Conservation (phyloP, 176 grass and related monocot genomes). For the Miscanthus lutarioriparius region DNA sequence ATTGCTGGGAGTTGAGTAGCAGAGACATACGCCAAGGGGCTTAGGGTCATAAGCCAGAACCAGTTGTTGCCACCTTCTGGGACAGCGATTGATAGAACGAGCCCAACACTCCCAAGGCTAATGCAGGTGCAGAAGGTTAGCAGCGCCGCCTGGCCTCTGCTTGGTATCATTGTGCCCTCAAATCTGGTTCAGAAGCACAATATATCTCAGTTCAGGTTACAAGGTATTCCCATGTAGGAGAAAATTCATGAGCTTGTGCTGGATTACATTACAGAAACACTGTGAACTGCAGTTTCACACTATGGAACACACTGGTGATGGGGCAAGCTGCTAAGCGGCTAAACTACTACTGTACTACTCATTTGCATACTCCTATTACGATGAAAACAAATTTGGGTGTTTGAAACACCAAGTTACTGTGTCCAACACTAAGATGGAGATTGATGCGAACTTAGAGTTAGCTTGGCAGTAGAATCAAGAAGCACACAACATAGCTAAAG, state of each 20-base stretch:
- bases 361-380: background rate
- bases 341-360: background rate
- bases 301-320: background rate
- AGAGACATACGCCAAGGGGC: slow-evolving; percentile 80
- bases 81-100: slow-evolving; percentile 88
- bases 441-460: background rate
- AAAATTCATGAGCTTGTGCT: background rate
- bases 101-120: slow-evolving; percentile 85
- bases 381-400: background rate
- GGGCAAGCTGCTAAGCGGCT: background rate
- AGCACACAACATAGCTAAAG: background rate
- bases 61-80: slow-evolving; percentile 94
- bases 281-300: background rate
- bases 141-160: slow-evolving; percentile 86
- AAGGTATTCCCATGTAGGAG: background rate
- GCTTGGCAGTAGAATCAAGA: background rate
- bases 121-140: slow-evolving; percentile 94
- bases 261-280: background rate
- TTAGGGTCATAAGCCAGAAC: slow-evolving; percentile 93
- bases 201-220: background rate
- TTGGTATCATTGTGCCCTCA: slow-evolving; percentile 91
- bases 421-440: background rate
- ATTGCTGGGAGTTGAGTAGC: slow-evolving; percentile 24
- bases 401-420: slow-evolving; percentile 18
- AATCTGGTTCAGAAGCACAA: slow-evolving; percentile 50